Evolutionary conservation across 192 early-diverging fungal species (phyloP).

Genomic region (Backusella macrospora): DNA sequence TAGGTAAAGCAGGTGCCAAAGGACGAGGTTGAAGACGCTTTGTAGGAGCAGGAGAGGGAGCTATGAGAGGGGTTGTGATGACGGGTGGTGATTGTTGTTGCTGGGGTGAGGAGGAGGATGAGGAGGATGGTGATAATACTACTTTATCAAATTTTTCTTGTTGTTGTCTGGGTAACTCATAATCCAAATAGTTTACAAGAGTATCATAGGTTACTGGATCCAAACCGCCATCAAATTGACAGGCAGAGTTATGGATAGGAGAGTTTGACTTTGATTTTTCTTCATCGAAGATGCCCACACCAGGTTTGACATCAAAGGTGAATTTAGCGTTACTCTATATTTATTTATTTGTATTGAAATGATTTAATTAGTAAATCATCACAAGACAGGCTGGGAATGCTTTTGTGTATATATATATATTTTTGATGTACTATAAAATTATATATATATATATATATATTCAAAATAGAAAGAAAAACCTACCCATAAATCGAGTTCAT

Average conservation of each 20-base stretch:
- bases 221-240: constrained; percentile 23
- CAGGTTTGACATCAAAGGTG: constrained; percentile 64
- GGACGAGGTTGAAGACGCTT: constrained; percentile 28
- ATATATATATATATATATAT: too few species aligned
- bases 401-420: too few species aligned
- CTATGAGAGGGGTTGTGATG: background rate
- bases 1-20: constrained; percentile 15
- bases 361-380: background rate
- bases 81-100: background rate
- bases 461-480: too few species aligned
- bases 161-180: constrained; percentile 38
- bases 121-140: background rate
- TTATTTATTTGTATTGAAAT: background rate
- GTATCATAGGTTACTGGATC: constrained; percentile 38
- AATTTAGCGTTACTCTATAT: constrained; percentile 67
- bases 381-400: too few species aligned
- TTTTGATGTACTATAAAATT: too few species aligned
- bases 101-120: background rate
- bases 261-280: constrained; percentile 23
- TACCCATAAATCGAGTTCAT: constrained; percentile 72
- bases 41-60: constrained; percentile 11
- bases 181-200: constrained; percentile 43
- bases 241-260: background rate
- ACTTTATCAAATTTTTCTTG: constrained; percentile 17
- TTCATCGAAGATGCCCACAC: constrained; percentile 51